Percentiles rank a stretch among this genome's conserved stretches.
phyloP scores from a whole-genome alignment of 345 rosid species.

The Lepidium didymum region DNA sequence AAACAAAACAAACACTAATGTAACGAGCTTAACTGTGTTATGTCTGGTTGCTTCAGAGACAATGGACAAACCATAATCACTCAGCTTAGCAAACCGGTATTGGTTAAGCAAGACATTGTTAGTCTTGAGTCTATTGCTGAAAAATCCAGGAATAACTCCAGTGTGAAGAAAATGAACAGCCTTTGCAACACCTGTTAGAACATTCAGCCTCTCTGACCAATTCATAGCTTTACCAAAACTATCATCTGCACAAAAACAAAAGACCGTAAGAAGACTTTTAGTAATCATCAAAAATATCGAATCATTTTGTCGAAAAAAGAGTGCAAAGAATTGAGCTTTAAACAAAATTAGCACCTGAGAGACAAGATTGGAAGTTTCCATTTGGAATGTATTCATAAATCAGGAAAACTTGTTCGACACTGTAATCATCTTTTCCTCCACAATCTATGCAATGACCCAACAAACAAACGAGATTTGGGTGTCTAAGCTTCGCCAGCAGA shows the following conservation, averaged over 20 bases:
- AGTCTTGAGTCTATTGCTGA: constrained; percentile 57
- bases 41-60: constrained; percentile 47
- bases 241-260: constrained; percentile 44
- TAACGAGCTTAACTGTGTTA: constrained; percentile 26
- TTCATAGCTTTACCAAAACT: constrained; percentile 34
- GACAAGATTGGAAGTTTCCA: constrained; percentile 53
- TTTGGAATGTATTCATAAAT: constrained; percentile 62
- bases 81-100: constrained; percentile 57
- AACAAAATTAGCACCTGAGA: constrained; percentile 35
- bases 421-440: constrained; percentile 50
- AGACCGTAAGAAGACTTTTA: neutral
- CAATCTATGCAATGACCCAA: constrained; percentile 79
- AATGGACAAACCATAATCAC: constrained; percentile 73
- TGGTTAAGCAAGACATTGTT: constrained; percentile 59
- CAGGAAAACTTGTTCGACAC: constrained; percentile 51
- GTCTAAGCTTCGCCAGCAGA: constrained; percentile 79
- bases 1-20: neutral
- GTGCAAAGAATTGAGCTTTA: neutral
- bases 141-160: constrained; percentile 80
- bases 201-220: constrained; percentile 68
- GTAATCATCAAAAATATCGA: neutral
- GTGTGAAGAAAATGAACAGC: constrained; percentile 79
- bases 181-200: constrained; percentile 51
- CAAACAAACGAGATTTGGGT: constrained; percentile 78
- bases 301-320: neutral